Evolutionary conservation across 345 rosid genomes (phyloP).

Genomic region (Microthlaspi erraticum): DNA sequence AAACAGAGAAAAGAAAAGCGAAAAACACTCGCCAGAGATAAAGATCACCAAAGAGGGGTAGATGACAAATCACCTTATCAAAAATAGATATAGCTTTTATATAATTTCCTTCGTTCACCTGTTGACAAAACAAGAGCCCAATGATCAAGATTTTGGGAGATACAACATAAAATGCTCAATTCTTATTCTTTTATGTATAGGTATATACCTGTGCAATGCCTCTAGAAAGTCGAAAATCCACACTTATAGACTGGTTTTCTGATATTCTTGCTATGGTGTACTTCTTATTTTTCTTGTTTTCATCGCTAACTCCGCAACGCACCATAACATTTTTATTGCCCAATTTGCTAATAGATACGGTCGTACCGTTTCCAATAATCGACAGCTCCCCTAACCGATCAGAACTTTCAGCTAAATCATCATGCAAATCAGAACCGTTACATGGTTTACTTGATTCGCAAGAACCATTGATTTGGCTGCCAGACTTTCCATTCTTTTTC

Average conservation of each 20-base stretch:
- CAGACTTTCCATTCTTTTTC: slow-evolving; percentile 46
- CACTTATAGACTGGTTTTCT: slow-evolving; percentile 76
- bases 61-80: slow-evolving; percentile 66
- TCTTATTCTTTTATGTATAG: neutral
- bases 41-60: slow-evolving; percentile 30
- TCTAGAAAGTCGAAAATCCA: slow-evolving; percentile 92
- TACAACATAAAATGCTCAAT: neutral
- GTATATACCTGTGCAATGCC: slow-evolving; percentile 89
- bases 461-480: slow-evolving; percentile 50
- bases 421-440: slow-evolving; percentile 48
- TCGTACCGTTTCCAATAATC: slow-evolving; percentile 43
- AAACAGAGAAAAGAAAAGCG: slow-evolving; percentile 6
- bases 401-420: slow-evolving; percentile 44
- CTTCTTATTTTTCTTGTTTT: slow-evolving; percentile 59
- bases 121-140: slow-evolving; percentile 41
- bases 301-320: slow-evolving; percentile 51
- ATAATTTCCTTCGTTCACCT: slow-evolving; percentile 99
- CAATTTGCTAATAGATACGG: slow-evolving; percentile 53
- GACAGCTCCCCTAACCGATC: slow-evolving; percentile 51
- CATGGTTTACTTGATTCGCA: slow-evolving; percentile 41
- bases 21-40: slow-evolving; percentile 5
- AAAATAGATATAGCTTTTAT: slow-evolving; percentile 80
- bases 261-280: slow-evolving; percentile 68
- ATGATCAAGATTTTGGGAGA: slow-evolving; percentile 22
- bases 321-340: slow-evolving; percentile 43